Base-by-base conservation (phyloP, 1,284 basidiomycete species). In the Paramarasmius palmivorus region DNA sequence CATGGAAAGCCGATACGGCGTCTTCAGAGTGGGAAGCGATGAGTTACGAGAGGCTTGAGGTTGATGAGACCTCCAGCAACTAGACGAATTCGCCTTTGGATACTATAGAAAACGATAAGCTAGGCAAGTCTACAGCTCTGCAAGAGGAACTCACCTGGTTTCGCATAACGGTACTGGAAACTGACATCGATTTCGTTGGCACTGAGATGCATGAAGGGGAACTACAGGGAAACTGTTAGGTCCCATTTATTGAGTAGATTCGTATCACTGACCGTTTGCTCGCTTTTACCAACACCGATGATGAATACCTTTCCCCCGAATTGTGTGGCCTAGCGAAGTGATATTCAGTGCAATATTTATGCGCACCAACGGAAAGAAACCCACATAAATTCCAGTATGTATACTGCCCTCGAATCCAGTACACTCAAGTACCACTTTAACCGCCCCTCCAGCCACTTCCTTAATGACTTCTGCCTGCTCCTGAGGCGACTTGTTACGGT, bases 21-120 rank as follows among this genome's bases (percentile, higher is more conserved):
- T 90, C 78, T 61, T 88, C 86, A 20, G n/a, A 94, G 75, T n/a
- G 78, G 63, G 72, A 92, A 93, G 25, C 87, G 78, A 63, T 92
- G 89, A n/a, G 92, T 93, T 17, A 94, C 91, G 8, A 93, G 77
- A 46, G 88, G 88, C 65, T 90, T 89, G 62, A 93, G 68, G 64
- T 92, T 73, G 65, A 93, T 85, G 47, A 92, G 70, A 15, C 90
- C 87, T 23, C 79, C 79, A 39, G 84, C 77, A 17, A 94, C 81
- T 22, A 93, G 81, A 12, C 90, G 80, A 62, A 93, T 86, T n/a
- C 2, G 91, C 91, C 66, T 89, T 89, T 17, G 91, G 91, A 69
- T 92, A 92, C 78, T 84, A 29, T 23, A 9, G n/a, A 25, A 37
- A 40, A 25, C 17, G 54, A 9, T 9, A 34, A 17, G 34, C n/a